Base-by-base conservation (phyloP, 805 yeast species). In the Candida ovalis region DNA sequence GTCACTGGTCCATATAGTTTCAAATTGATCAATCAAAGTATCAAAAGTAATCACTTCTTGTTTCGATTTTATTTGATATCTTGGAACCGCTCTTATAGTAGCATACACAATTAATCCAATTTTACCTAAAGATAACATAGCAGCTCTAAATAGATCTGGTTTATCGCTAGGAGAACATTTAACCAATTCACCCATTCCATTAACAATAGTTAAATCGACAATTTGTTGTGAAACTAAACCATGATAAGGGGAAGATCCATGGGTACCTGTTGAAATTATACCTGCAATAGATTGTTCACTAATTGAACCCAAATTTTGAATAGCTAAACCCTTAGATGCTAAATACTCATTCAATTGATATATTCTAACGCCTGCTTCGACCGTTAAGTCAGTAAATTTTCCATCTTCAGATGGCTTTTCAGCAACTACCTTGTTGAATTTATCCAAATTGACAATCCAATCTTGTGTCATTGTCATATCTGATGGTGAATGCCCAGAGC, bases 401-500 rank as follows among this genome's bases (percentile, higher is more conserved):
- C 83, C 82, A n/a, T 81, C 78, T 21, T 63, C 67, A 47, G 79
- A 73, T 35, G 74, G 76, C 35, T 73, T 64, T 43, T 78, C 64
- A 21, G 61, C 56, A 13, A 63, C 47, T 18, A 89, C 80, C n/a
- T 65, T 59, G 63, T 81, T 78, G 63, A 86, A 77, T 48, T 80
- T 80, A 67, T 92, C 98, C 59, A 92, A 74, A 63, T 88, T 91
- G 53, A 95, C 78, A 18, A 94, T 69, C 96, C 97, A 91, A 49
- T 87, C 94, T 28, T 73, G 69, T 3, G 96, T 86, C 85, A 90
- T 84, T 45, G 96, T 88, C 69, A 94, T 69, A 61, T 83, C 91
- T 39, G 95, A 86, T 0, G 99, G 99, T 7, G 97, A 90, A 64
- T 94, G 98, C 28, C 96, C 97, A 0, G 96, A 81, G 0, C 99